Evolutionary conservation across 2,329 filamentous ascomycete genomes (phyloP).

Genomic region (Pseudogymnoascus pannorum): DNA sequence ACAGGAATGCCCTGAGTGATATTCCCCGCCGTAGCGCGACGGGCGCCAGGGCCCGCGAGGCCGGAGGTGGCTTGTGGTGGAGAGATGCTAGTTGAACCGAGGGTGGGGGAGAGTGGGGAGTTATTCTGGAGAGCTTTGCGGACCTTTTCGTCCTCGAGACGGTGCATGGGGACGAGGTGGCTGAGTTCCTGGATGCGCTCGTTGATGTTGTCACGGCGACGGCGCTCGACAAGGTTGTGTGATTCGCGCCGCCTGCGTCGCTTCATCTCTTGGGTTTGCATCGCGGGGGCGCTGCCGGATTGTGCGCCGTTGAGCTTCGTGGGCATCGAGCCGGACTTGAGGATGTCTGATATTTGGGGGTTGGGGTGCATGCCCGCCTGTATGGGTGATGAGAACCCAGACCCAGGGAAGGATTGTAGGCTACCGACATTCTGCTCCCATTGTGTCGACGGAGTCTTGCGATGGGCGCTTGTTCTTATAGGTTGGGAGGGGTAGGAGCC

Average conservation of each 20-base stretch:
- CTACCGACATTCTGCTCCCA: slow-evolving; percentile 86
- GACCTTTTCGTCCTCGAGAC: slow-evolving; percentile 94
- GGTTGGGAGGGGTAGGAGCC: slow-evolving; percentile 69
- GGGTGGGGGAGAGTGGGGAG: slow-evolving; percentile 76
- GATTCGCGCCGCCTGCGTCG: slow-evolving; percentile 84
- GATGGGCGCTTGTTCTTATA: slow-evolving; percentile 66
- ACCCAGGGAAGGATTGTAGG: slow-evolving; percentile 78
- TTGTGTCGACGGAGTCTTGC: slow-evolving; percentile 79
- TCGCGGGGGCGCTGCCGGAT: slow-evolving; percentile 21
- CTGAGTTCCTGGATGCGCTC: slow-evolving; percentile 96
- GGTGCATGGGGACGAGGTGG: slow-evolving; percentile 82
- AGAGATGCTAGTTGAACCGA: slow-evolving; percentile 56
- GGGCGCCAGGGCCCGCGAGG: slow-evolving; percentile 74
- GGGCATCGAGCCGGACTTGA: slow-evolving; percentile 85
- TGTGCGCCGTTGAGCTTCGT: slow-evolving; percentile 57
- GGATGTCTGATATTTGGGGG: slow-evolving; percentile 78
- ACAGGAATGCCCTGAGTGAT: slow-evolving; percentile 89
- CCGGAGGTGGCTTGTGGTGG: slow-evolving; percentile 78
- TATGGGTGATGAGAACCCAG: slow-evolving; percentile 79
- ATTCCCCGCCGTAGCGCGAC: slow-evolving; percentile 69
- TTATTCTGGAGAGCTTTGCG: slow-evolving; percentile 92
- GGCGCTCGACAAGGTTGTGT: slow-evolving; percentile 91
- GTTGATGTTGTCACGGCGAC: slow-evolving; percentile 95
- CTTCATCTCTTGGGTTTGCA: slow-evolving; percentile 89
- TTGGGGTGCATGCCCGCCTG: slow-evolving; percentile 55